Evolutionary conservation across 2,329 filamentous ascomycete species (phyloP), one percentile per base, ranked within the genome.

Genomic region (Neofusicoccum cordaticola): DNA sequence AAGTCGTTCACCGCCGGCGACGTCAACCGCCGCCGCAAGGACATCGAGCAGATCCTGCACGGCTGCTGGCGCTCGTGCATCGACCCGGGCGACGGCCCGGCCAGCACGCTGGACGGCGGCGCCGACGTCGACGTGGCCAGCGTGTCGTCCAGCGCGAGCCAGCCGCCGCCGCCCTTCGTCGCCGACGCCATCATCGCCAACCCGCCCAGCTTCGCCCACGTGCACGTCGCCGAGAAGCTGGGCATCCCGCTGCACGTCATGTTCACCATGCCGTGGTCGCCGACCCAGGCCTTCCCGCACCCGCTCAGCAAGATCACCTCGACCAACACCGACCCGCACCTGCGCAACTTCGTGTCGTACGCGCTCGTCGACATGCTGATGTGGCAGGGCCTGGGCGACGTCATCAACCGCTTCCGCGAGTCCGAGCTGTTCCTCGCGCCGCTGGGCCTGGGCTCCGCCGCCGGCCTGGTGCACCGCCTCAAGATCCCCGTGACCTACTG

Each of bases 241-340:
- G 89, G 89, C 0, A 86, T 92, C 27, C 90, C 90, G 0, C 73
- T 92, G 15, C 90, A 93, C 70, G 86, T 96, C 77, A 96, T 96
- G 90, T 97, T 96, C 78, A 97, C 93, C 65, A 90, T 93, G 64
- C 91, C 91, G 0, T 93, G 91, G 71, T 90, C 87, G 0, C 90
- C 90, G 0, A 93, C 91, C 0, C 84, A 88, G 63, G 83, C 86
- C 0, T 94, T 94, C 68, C 90, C 90, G 0, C 91, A 94, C 72
- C 91, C 91, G 0, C 75, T 94, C 56, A 90, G 90, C 11, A 92
- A 87, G 71, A 89, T 94, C 75, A 90, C 89, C 71, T 84, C 84
- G 66, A 87, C 84, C 15, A 91, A 92, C 67, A 85, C 92, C 8
- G 89, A 93, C 69, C 82, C 85, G 1, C 86, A 86, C 19, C 91